Percentiles rank a stretch among this genome's conserved stretches.
Conservation (phyloP, 495 filamentous ascomycete genomes). For the Penicillium mononematosum region DNA sequence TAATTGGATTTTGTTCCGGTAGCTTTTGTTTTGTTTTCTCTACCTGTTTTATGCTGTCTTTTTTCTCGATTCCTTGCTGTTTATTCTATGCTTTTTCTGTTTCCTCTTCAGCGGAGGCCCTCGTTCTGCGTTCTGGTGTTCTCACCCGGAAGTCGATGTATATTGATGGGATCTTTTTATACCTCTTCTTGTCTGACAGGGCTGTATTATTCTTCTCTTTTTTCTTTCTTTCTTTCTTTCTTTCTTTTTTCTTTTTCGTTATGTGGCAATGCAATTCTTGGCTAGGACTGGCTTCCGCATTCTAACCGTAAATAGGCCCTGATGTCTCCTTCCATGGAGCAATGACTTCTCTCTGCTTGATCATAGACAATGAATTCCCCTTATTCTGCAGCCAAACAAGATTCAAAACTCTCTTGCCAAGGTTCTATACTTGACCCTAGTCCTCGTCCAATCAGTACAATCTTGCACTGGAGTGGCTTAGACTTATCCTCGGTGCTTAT, state of each 20-base stretch:
- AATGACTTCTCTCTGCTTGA: background rate
- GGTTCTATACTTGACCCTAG: slow-evolving; percentile 39
- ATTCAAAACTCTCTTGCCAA: slow-evolving; percentile 39
- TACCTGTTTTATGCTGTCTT: slow-evolving; percentile 5
- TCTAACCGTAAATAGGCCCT: slow-evolving; percentile 2
- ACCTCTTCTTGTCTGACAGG: slow-evolving; percentile 25
- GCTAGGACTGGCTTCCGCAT: slow-evolving; percentile 4
- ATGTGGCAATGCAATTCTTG: slow-evolving; percentile 22
- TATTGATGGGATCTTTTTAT: slow-evolving; percentile 27
- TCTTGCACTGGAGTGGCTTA: slow-evolving; percentile 55
- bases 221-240: too few species aligned
- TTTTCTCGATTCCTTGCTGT: slow-evolving; percentile 14
- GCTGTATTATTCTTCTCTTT: slow-evolving; percentile 37
- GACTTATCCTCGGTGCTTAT: slow-evolving; percentile 24
- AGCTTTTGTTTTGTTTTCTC: slow-evolving; percentile 4
- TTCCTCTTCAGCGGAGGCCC: slow-evolving; percentile 19
- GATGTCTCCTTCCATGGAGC: background rate
- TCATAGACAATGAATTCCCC: slow-evolving; percentile 3
- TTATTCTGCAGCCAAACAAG: slow-evolving; percentile 23
- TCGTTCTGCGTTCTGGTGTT: slow-evolving; percentile 24
- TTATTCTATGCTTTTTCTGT: slow-evolving; percentile 8
- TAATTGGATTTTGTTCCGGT: slow-evolving; percentile 10
- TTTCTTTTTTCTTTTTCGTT: too few species aligned
- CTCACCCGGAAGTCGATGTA: slow-evolving; percentile 27
- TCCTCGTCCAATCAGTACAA: slow-evolving; percentile 76